These are phyloP conservation scores for Paramecium octaurelia DNA, from an alignment of 73 alveolate species.

Conservation along the genomic window DNA sequence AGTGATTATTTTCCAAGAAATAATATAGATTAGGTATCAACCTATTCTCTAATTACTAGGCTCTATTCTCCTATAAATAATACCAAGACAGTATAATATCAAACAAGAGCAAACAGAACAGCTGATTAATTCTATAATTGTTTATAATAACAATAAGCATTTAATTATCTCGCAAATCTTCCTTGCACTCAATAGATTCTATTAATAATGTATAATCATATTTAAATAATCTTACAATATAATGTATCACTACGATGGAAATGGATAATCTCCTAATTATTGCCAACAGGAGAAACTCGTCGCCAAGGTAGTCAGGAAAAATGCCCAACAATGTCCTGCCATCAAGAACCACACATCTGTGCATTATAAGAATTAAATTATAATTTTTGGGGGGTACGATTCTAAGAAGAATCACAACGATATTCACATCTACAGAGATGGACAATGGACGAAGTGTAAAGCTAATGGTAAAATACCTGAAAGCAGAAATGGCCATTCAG, in stretches of 20 bases:
- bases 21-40: neutral
- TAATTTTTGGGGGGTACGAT: conserved; percentile 85
- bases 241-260: neutral
- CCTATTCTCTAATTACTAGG: neutral
- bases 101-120: neutral
- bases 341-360: conserved; percentile 88
- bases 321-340: conserved; percentile 31
- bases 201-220: neutral
- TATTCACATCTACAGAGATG: conserved; percentile 65
- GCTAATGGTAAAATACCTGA: conserved; percentile 79
- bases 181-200: neutral
- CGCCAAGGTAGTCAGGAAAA: neutral
- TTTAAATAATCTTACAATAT: too few relatives aligned
- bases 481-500: conserved; percentile 94
- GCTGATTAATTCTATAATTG: neutral
- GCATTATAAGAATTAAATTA: conserved; percentile 67
- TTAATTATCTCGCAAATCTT: too few relatives aligned
- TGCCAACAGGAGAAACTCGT: neutral
- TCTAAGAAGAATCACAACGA: conserved; percentile 80
- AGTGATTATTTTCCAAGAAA: conserved; percentile 22
- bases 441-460: conserved; percentile 60
- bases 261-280: neutral
- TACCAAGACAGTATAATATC: neutral
- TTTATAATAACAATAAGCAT: neutral
- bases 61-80: neutral